These are phyloP conservation scores for Jatropha curcas DNA, from an alignment of 345 rosid species.

Conservation along the genomic window DNA sequence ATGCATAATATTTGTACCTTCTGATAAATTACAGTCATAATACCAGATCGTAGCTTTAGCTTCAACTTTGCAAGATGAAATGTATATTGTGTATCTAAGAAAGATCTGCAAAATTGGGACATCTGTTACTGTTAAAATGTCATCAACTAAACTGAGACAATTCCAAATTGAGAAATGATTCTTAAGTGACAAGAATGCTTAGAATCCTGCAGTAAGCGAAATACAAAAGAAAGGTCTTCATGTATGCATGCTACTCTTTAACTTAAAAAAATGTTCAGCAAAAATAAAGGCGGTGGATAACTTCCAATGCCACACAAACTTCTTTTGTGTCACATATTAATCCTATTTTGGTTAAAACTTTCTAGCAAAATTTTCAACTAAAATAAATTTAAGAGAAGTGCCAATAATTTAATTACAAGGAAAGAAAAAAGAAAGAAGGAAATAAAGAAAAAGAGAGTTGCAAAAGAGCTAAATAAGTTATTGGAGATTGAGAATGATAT, in stretches of 20 bases:
- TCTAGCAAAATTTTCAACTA: not conserved
- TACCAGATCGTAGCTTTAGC: constrained; percentile 79
- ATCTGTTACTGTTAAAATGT: not conserved
- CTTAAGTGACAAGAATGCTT: not conserved
- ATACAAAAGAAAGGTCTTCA: not conserved
- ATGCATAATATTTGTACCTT: constrained; percentile 50
- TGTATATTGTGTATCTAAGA: constrained; percentile 80
- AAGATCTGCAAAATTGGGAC: constrained; percentile 61
- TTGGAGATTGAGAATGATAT: constrained; percentile 4
- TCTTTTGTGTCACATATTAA: not conserved
- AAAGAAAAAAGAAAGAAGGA: not conserved
- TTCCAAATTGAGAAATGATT: not conserved
- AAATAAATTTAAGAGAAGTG: not conserved
- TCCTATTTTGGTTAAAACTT: not conserved
- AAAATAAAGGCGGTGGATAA: too few relatives aligned
- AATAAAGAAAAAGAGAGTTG: not conserved
- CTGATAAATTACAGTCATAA: constrained; percentile 73
- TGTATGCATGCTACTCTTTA: not conserved
- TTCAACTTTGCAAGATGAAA: constrained; percentile 73
- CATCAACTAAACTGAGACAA: not conserved
- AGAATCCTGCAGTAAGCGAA: not conserved
- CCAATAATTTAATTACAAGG: not conserved
- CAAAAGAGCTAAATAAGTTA: not conserved
- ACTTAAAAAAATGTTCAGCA: not conserved
- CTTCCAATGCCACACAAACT: not conserved